phyloP scores from a whole-genome alignment of 345 rosid genomes.

The Eucalyptus marginata region DNA sequence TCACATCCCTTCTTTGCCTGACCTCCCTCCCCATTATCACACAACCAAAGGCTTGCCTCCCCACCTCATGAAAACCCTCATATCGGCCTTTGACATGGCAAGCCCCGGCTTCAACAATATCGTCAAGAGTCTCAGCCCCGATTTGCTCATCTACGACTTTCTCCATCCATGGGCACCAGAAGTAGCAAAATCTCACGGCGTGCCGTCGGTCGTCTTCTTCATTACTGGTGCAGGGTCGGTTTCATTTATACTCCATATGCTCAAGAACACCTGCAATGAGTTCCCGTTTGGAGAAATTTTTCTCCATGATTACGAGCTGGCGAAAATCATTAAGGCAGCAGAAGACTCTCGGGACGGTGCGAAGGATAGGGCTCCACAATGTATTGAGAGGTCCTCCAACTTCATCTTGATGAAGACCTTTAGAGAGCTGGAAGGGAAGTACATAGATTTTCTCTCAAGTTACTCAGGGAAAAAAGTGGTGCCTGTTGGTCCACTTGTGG shows the following conservation, averaged over 20 bases:
- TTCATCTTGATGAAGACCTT: constrained; percentile 12
- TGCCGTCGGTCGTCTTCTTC: constrained; percentile 9
- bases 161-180: constrained; percentile 26
- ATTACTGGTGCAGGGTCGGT: not conserved
- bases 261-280: not conserved
- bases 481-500: no score
- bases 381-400: not conserved
- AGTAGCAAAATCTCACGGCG: constrained; percentile 2
- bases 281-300: constrained; percentile 1
- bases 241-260: not conserved
- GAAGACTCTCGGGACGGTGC: not conserved
- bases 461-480: no score
- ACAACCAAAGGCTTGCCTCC: no score
- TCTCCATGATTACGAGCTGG: not conserved
- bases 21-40: no score
- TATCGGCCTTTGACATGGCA: no score
- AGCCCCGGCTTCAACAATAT: no score
- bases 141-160: constrained; percentile 20
- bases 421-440: constrained; percentile 17
- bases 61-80: no score
- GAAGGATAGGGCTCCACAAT: not conserved
- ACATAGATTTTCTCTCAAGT: constrained; percentile 6
- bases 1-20: no score
- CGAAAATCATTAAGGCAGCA: not conserved
- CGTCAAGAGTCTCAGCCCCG: not conserved